Evolutionary conservation across 208 protist genomes (phyloP).

Genomic region (Acanthamoeba culbertsoni): DNA sequence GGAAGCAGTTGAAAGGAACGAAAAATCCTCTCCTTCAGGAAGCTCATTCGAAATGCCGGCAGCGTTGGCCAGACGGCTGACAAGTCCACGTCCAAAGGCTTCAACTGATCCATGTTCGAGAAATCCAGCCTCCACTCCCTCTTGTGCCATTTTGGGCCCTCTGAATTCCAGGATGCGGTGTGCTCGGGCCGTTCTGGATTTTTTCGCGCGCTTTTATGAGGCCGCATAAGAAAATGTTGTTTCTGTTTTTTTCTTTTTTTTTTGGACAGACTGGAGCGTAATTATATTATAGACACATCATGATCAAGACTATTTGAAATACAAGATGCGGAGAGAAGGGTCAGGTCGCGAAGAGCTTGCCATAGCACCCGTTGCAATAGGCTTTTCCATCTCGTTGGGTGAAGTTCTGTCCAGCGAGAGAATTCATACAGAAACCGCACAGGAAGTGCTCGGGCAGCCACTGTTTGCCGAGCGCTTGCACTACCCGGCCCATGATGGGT

Average conservation of each 20-base stretch:
- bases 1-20: background rate
- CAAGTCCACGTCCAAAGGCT: background rate
- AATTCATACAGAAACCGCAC: constrained; percentile 52
- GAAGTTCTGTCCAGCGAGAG: constrained; percentile 56
- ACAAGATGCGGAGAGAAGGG: background rate
- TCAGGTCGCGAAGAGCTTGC: constrained; percentile 1
- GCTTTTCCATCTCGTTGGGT: constrained; percentile 64
- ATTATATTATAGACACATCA: background rate
- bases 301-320: background rate
- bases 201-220: background rate
- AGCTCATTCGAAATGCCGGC: background rate
- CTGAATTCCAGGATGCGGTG: too few relatives aligned
- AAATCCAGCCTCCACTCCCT: background rate
- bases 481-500: constrained; percentile 63
- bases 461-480: constrained; percentile 58
- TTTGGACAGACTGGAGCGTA: background rate
- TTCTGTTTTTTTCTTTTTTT: background rate
- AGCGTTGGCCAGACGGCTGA: background rate
- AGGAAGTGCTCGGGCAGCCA: constrained; percentile 75
- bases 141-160: too few relatives aligned
- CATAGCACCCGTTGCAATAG: constrained; percentile 63
- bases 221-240: background rate
- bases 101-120: background rate
- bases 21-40: background rate
- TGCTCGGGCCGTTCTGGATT: background rate